Conservation (phyloP, 1,139 yeast species). For the Suhomyces panamericanus region DNA sequence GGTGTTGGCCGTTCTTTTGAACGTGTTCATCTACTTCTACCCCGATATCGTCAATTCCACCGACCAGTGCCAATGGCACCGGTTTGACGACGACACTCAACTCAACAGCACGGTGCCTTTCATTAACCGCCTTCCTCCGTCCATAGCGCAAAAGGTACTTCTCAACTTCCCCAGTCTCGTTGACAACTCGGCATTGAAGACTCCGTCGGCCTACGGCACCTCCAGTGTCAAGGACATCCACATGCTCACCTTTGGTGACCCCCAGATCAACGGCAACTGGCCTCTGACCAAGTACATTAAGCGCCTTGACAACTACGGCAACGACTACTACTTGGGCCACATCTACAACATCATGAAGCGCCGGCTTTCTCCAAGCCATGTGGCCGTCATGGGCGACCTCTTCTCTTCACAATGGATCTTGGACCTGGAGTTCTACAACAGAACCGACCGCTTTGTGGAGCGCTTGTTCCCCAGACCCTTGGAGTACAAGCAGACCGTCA, state of each 20-base stretch:
- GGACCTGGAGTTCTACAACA: conserved; percentile 78
- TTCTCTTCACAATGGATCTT: conserved; percentile 95
- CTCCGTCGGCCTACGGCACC: conserved; percentile 10
- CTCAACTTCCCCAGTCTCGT: conserved; percentile 35
- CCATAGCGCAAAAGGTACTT: conserved; percentile 17
- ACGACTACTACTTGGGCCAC: conserved; percentile 85
- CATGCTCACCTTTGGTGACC: conserved; percentile 87
- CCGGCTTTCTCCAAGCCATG: conserved; percentile 71
- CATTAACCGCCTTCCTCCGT: conserved; percentile 24
- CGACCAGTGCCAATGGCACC: conserved; percentile 60
- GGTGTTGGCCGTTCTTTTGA: conserved; percentile 45
- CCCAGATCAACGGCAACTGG: conserved; percentile 91
- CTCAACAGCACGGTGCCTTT: conserved; percentile 14
- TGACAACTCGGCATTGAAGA: conserved; percentile 10
- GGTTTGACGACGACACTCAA: conserved; percentile 21
- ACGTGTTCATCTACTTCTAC: conserved; percentile 67
- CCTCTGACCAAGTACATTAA: conserved; percentile 69
- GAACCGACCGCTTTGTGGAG: conserved; percentile 71
- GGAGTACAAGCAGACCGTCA: conserved; percentile 48
- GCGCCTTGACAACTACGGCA: conserved; percentile 80
- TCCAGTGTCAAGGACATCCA: conserved; percentile 49
- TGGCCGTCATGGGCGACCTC: conserved; percentile 89
- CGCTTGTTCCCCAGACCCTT: conserved; percentile 60
- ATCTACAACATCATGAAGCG: conserved; percentile 64
- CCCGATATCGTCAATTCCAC: conserved; percentile 58